Evolutionary conservation across 768 basidiomycete species (phyloP).

Genomic region (Pleurotus eryngii): DNA sequence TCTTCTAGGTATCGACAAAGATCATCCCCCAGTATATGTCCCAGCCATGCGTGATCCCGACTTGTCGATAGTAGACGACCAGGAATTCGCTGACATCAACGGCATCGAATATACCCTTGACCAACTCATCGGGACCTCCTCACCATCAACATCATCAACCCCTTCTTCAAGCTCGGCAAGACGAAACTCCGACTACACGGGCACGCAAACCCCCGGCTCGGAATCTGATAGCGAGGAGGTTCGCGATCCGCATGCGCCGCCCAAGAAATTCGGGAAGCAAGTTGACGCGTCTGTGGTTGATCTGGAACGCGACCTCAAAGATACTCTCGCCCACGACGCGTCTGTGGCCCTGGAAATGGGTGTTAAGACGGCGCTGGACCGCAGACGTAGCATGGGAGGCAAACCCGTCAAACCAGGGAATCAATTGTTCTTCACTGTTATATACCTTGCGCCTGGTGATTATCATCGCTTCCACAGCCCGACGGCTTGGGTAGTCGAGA

Average conservation of each 20-base stretch:
- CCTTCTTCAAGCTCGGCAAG: slow-evolving; percentile 14
- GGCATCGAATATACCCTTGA: slow-evolving; percentile 95
- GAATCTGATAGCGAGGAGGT: slow-evolving; percentile 11
- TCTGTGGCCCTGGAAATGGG: slow-evolving; percentile 76
- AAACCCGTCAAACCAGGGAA: slow-evolving; percentile 68
- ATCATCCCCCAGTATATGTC: slow-evolving; percentile 37
- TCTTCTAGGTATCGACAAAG: slow-evolving; percentile 74
- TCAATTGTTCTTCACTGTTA: slow-evolving; percentile 86
- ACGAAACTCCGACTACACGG: slow-evolving; percentile 14
- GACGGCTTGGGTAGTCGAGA: slow-evolving; percentile 96
- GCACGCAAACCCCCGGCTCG: slow-evolving; percentile 16
- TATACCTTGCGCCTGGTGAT: slow-evolving; percentile 97
- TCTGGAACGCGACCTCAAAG: slow-evolving; percentile 46
- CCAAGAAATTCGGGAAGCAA: slow-evolving; percentile 60
- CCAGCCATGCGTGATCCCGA: slow-evolving; percentile 38
- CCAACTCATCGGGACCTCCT: slow-evolving; percentile 68
- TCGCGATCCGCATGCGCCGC: slow-evolving; percentile 13
- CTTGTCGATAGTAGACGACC: slow-evolving; percentile 71
- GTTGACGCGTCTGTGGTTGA: slow-evolving; percentile 75
- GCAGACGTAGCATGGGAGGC: slow-evolving; percentile 36
- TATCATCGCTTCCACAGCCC: slow-evolving; percentile 98
- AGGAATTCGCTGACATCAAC: slow-evolving; percentile 93
- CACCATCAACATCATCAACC: slow-evolving; percentile 19
- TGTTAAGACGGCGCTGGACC: slow-evolving; percentile 35
- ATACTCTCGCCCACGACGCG: slow-evolving; percentile 62